A percentile compares a stretch with the other conserved stretches of the same genome.
Conservation (phyloP, 2,329 filamentous ascomycete species). For the Exophiala sp. region DNA sequence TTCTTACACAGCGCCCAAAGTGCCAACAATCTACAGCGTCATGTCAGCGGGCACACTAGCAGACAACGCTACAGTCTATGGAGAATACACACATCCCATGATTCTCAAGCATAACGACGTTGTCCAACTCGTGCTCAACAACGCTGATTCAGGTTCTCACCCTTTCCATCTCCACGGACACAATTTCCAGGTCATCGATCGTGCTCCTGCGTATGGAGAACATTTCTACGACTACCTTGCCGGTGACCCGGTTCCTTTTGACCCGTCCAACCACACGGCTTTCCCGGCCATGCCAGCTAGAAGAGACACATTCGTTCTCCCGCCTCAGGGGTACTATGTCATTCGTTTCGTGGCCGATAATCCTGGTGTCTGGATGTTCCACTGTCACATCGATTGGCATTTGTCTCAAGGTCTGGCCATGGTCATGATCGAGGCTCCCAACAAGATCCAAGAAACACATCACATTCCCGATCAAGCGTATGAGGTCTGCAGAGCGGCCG, state of each 20-base stretch:
- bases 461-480: slow-evolving; percentile 59
- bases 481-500: slow-evolving; percentile 55
- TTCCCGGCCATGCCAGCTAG: slow-evolving; percentile 59
- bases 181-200: slow-evolving; percentile 54
- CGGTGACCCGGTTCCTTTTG: slow-evolving; percentile 29
- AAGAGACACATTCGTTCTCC: slow-evolving; percentile 64
- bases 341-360: slow-evolving; percentile 48
- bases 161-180: slow-evolving; percentile 55
- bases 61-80: slow-evolving; percentile 60
- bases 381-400: slow-evolving; percentile 80
- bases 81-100: slow-evolving; percentile 57
- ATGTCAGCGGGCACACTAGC: slow-evolving; percentile 38
- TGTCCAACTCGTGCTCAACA: slow-evolving; percentile 44
- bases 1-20: slow-evolving; percentile 29
- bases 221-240: slow-evolving; percentile 51
- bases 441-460: slow-evolving; percentile 58
- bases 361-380: slow-evolving; percentile 63
- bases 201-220: slow-evolving; percentile 47
- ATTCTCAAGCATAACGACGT: slow-evolving; percentile 39
- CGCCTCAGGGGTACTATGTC: slow-evolving; percentile 63
- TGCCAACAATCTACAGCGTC: slow-evolving; percentile 29
- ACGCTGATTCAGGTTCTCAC: slow-evolving; percentile 41
- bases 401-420: slow-evolving; percentile 56
- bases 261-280: slow-evolving; percentile 40
- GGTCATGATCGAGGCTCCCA: slow-evolving; percentile 45